Evolutionary conservation across 768 basidiomycete genomes (phyloP).

Genomic region (Albatrellus ellisii): DNA sequence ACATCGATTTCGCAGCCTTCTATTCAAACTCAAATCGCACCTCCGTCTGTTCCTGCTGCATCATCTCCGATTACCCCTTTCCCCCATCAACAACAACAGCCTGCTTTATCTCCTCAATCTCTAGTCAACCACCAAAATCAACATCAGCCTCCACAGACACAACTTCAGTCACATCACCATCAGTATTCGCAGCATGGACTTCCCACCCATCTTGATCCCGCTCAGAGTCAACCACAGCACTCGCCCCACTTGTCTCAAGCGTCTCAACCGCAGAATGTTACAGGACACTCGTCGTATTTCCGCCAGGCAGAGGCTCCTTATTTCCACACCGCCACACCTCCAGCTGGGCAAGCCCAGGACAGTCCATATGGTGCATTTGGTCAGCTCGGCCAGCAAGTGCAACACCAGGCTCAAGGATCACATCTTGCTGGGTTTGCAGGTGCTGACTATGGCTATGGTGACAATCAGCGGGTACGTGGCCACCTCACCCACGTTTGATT

Average conservation of each 20-base stretch:
- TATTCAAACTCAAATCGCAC: conserved; percentile 14
- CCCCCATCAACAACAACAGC: conserved; percentile 17
- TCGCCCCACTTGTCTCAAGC: conserved; percentile 23
- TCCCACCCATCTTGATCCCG: conserved; percentile 50
- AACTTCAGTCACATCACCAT: conserved; percentile 22
- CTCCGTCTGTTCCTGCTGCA: conserved; percentile 18
- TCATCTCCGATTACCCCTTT: conserved; percentile 21
- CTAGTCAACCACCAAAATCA: conserved; percentile 24
- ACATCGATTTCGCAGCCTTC: conserved; percentile 20
- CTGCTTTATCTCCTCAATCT: conserved; percentile 10
- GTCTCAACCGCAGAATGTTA: conserved; percentile 22
- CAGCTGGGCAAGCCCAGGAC: conserved; percentile 48
- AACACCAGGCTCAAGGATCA: conserved; percentile 41
- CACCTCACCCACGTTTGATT: not conserved
- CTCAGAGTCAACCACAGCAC: conserved; percentile 29
- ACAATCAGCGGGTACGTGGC: conserved; percentile 49
- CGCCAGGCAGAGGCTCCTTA: conserved; percentile 58
- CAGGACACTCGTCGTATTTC: conserved; percentile 49
- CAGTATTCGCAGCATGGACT: conserved; percentile 58
- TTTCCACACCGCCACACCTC: conserved; percentile 71
- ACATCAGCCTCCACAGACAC: conserved; percentile 19
- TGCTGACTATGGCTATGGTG: conserved; percentile 57
- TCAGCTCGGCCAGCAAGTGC: conserved; percentile 43
- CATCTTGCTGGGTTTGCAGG: conserved; percentile 42
- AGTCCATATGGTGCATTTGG: conserved; percentile 55